Evolutionary conservation across 164 flowering plant genomes (phyloP).

Genomic region (Annona cherimola): DNA sequence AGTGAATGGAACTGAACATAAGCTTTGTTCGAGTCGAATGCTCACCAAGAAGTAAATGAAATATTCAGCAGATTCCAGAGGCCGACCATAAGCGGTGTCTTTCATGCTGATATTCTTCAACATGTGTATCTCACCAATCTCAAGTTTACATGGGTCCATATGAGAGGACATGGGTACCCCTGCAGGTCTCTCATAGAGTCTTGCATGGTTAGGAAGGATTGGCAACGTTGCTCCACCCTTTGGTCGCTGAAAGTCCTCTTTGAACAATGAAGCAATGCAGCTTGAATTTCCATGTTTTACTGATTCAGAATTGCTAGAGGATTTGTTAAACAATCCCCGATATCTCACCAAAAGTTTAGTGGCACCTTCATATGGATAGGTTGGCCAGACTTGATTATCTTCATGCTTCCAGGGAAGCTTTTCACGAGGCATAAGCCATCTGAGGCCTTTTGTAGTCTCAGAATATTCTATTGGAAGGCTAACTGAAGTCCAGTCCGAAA

Average conservation of each 20-base stretch:
- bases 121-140: conserved; percentile 13
- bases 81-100: conserved; percentile 29
- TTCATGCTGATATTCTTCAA: conserved; percentile 22
- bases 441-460: conserved; percentile 54
- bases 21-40: background rate
- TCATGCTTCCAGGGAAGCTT: conserved; percentile 53
- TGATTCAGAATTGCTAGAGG: conserved; percentile 5
- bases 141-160: conserved; percentile 8
- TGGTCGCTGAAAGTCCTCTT: conserved; percentile 10
- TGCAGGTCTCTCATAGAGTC: background rate
- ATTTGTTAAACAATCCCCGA: conserved; percentile 11
- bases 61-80: conserved; percentile 41
- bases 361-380: conserved; percentile 15
- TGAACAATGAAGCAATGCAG: conserved; percentile 15
- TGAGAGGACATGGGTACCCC: background rate
- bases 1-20: background rate
- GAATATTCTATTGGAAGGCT: conserved; percentile 40
- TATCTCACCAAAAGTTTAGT: conserved; percentile 9
- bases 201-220: background rate
- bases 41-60: conserved; percentile 54
- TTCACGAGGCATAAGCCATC: conserved; percentile 56
- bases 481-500: conserved; percentile 43
- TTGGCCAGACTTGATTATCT: conserved; percentile 18
- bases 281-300: conserved; percentile 14
- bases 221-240: background rate